A percentile compares a stretch with the other conserved stretches of the same genome.
These are phyloP conservation scores for Helminthosporium solani DNA, from an alignment of 2,329 filamentous ascomycete species.

Conservation along the genomic window DNA sequence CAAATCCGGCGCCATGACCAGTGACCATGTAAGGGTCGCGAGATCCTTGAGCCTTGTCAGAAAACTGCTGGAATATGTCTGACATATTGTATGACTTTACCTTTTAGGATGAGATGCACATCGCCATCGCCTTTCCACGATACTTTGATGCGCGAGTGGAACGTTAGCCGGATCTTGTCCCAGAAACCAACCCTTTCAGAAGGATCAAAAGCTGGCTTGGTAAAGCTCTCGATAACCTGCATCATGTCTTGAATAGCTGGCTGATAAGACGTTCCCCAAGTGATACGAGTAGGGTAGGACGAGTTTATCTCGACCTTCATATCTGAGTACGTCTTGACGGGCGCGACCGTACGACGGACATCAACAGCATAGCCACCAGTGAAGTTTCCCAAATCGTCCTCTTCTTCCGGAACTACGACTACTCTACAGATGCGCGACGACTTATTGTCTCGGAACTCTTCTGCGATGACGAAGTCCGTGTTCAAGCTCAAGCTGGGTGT, in stretches of 20 bases:
- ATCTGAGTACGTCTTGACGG: slow-evolving; percentile 95
- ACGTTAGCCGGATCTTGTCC: slow-evolving; percentile 95
- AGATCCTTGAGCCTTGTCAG: slow-evolving; percentile 52
- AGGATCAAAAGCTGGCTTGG: slow-evolving; percentile 89
- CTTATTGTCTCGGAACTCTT: slow-evolving; percentile 81
- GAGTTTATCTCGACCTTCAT: slow-evolving; percentile 93
- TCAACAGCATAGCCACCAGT: slow-evolving; percentile 76
- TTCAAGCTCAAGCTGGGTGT: slow-evolving; percentile 79
- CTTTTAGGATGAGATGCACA: slow-evolving; percentile 89
- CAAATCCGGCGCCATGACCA: slow-evolving; percentile 87
- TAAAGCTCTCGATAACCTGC: slow-evolving; percentile 98
- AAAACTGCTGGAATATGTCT: background rate
- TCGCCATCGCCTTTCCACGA: slow-evolving; percentile 96
- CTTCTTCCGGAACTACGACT: slow-evolving; percentile 75
- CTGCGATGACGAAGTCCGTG: slow-evolving; percentile 92
- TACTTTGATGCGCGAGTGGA: slow-evolving; percentile 86
- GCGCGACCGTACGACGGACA: slow-evolving; percentile 85
- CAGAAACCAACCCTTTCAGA: slow-evolving; percentile 96
- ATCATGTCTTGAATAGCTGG: slow-evolving; percentile 99
- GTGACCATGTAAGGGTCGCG: slow-evolving; percentile 93
- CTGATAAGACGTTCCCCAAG: slow-evolving; percentile 97
- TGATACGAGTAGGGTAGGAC: slow-evolving; percentile 84
- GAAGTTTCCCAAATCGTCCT: slow-evolving; percentile 55
- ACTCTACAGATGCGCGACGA: slow-evolving; percentile 80
- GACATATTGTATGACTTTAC: slow-evolving; percentile 50